Evolutionary conservation across 768 basidiomycete species (phyloP).

Genomic region (Panaeolus cyanescens): DNA sequence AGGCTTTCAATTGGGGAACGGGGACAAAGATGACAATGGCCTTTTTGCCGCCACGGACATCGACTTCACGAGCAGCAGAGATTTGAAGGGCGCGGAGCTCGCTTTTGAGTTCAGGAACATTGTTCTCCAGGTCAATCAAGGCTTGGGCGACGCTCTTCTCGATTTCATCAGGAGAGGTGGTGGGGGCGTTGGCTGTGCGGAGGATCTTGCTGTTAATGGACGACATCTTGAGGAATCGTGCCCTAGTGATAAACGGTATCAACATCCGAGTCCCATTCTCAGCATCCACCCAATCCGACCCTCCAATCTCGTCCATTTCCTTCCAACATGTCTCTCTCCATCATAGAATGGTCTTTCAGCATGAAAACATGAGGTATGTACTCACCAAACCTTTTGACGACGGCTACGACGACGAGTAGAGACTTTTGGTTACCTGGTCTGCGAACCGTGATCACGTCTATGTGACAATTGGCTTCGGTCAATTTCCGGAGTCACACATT

Average conservation of each 20-base stretch:
- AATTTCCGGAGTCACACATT: not conserved
- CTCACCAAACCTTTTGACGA: slow-evolving; percentile 74
- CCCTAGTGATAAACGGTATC: slow-evolving; percentile 39
- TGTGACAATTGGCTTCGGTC: not conserved
- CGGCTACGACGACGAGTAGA: slow-evolving; percentile 44
- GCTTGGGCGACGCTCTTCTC: slow-evolving; percentile 94
- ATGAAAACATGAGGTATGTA: slow-evolving; percentile 37
- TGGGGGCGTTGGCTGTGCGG: slow-evolving; percentile 95
- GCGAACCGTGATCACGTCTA: slow-evolving; percentile 32
- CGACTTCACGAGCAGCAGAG: slow-evolving; percentile 97
- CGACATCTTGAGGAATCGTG: slow-evolving; percentile 63
- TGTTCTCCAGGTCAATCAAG: slow-evolving; percentile 95
- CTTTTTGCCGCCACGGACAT: slow-evolving; percentile 99
- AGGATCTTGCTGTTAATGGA: slow-evolving; percentile 80
- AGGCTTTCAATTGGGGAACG: slow-evolving; percentile 95
- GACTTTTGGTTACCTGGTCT: slow-evolving; percentile 32
- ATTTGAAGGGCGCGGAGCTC: slow-evolving; percentile 97
- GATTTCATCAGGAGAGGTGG: slow-evolving; percentile 84
- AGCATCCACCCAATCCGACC: slow-evolving; percentile 57
- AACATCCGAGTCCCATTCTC: slow-evolving; percentile 43
- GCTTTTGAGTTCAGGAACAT: slow-evolving; percentile 96
- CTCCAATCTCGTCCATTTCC: slow-evolving; percentile 25
- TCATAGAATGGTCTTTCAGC: slow-evolving; percentile 22
- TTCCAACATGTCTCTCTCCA: slow-evolving; percentile 20
- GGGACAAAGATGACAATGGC: slow-evolving; percentile 99